Evolutionary conservation across 371 early-diverging fungal genomes (phyloP).

Genomic region (Mortierella sp.): DNA sequence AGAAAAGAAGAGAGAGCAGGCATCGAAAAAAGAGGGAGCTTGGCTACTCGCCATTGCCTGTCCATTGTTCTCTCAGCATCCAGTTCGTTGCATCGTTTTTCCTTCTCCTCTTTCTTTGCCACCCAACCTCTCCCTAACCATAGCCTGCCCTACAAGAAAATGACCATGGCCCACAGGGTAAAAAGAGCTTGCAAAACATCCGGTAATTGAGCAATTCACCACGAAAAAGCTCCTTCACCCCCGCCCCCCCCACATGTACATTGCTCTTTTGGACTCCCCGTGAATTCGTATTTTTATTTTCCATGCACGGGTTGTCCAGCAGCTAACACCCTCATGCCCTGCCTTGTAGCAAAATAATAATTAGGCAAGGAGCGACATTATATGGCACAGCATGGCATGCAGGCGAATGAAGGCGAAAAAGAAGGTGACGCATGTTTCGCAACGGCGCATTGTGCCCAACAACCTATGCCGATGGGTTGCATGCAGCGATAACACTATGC

Average conservation of each 20-base stretch:
- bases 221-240: too few species aligned
- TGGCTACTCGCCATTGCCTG: background rate
- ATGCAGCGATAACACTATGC: background rate
- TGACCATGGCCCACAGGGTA: background rate
- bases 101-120: background rate
- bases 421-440: background rate
- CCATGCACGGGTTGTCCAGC: background rate
- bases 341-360: background rate
- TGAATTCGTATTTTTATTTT: background rate
- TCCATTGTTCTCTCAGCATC: background rate
- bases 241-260: too few species aligned
- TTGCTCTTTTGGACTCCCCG: background rate
- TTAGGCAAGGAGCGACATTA: background rate
- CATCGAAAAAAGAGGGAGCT: background rate
- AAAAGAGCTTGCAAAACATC: too few species aligned
- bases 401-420: background rate
- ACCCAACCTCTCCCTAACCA: background rate
- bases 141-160: background rate
- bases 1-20: background rate
- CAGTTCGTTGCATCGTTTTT: background rate
- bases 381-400: background rate
- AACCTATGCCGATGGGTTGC: background rate
- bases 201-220: background rate
- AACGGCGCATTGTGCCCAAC: background rate
- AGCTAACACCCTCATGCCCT: background rate